Percentiles rank a stretch among this genome's conserved stretches.
These are phyloP conservation scores for Aureobasidium sp. DNA, from an alignment of 2,329 filamentous ascomycete genomes.

Conservation along the genomic window DNA sequence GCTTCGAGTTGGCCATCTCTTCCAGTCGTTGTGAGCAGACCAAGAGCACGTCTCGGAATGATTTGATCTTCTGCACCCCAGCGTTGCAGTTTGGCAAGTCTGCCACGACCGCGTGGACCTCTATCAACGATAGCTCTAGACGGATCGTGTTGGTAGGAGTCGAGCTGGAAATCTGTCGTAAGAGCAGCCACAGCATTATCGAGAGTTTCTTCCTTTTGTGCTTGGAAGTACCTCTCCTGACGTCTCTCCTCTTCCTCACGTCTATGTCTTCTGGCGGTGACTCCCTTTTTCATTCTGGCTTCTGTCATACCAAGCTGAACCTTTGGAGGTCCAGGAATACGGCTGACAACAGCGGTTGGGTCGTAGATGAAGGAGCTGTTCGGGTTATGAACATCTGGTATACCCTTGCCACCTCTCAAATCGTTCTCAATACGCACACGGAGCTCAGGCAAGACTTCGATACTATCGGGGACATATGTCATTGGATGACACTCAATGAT, in stretches of 20 bases:
- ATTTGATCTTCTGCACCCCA: conserved; percentile 19
- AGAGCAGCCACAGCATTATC: conserved; percentile 21
- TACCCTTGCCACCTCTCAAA: neutral
- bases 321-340: neutral
- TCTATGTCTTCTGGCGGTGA: conserved; percentile 17
- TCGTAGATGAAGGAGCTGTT: conserved; percentile 30
- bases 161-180: conserved; percentile 26
- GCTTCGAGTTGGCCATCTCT: conserved; percentile 7
- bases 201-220: conserved; percentile 23
- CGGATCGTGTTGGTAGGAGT: conserved; percentile 28
- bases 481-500: conserved; percentile 52
- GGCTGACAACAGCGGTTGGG: conserved; percentile 6
- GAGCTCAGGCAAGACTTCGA: conserved; percentile 40
- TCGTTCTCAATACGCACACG: conserved; percentile 27
- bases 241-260: conserved; percentile 22
- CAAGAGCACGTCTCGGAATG: conserved; percentile 15
- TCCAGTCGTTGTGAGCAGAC: conserved; percentile 18
- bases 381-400: conserved; percentile 2
- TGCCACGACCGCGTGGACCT: conserved; percentile 21
- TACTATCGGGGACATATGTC: conserved; percentile 50
- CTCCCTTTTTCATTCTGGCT: conserved; percentile 19
- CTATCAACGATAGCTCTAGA: conserved; percentile 22
- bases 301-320: conserved; percentile 25
- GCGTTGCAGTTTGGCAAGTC: conserved; percentile 20
- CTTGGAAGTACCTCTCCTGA: conserved; percentile 20